Conservation (phyloP, 192 early-diverging fungal genomes). For the Dimargaris verticillata region DNA sequence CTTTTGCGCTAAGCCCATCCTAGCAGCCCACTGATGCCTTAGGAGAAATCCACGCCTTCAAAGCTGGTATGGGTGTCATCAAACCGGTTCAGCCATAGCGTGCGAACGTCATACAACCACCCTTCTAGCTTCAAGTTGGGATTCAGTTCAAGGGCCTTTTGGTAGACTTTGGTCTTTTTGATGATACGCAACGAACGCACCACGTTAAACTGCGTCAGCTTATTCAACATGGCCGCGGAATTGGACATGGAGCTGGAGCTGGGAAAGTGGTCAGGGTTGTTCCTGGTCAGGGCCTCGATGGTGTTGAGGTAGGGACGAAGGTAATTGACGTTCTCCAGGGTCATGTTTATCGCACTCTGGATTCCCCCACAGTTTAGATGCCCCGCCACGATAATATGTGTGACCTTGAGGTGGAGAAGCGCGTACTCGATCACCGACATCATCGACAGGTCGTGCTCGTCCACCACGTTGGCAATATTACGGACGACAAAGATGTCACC, state of each 20-base stretch:
- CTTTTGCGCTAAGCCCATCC: too few species aligned
- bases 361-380: conserved; percentile 48
- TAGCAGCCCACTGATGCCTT: too few species aligned
- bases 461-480: conserved; percentile 79
- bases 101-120: conserved; percentile 4
- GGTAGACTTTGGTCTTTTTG: background rate
- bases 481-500: conserved; percentile 85
- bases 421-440: conserved; percentile 76
- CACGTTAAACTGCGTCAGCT: background rate
- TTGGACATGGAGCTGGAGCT: background rate
- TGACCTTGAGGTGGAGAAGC: conserved; percentile 71
- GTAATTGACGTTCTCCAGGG: conserved; percentile 25
- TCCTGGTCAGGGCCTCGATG: background rate
- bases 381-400: conserved; percentile 60
- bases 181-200: conserved; percentile 4
- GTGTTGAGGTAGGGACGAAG: background rate
- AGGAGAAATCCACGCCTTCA: too few species aligned
- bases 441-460: conserved; percentile 49
- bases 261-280: background rate
- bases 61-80: background rate
- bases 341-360: conserved; percentile 22
- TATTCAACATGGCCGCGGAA: background rate
- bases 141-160: background rate
- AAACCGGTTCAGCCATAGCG: conserved; percentile 9
- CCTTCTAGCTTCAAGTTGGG: background rate